phyloP scores from a whole-genome alignment of 176 grass and related monocot species.

The sorghum (Sorghum bicolor) region Sorghum_bicolor_NCBIv3 NC_012870.2:67740001-67740500 shows the following conservation, averaged over 20 bases:
- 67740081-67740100: slow-evolving; percentile 85
- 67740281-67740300: neutral
- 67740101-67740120: slow-evolving; percentile 37
- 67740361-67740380: neutral
- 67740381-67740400: slow-evolving; percentile 2
- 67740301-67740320: neutral
- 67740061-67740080: slow-evolving; percentile 86
- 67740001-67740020: slow-evolving; percentile 90
- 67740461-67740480: neutral
- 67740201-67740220: slow-evolving; percentile 71
- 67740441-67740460: neutral
- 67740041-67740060: slow-evolving; percentile 86
- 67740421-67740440: neutral
- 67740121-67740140: neutral
- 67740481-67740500: neutral
- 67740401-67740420: neutral
- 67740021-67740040: slow-evolving; percentile 85
- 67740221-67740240: slow-evolving; percentile 78
- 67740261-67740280: slow-evolving; percentile 87
- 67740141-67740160: slow-evolving; percentile 22
- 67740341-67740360: neutral
- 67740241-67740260: slow-evolving; percentile 84
- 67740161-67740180: slow-evolving; percentile 56
- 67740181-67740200: slow-evolving; percentile 97
- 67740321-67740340: neutral